Percentiles rank a stretch among this genome's conserved stretches.
Evolutionary conservation across 768 basidiomycete genomes (phyloP).

Genomic region (Boletus subcaerulescens): DNA sequence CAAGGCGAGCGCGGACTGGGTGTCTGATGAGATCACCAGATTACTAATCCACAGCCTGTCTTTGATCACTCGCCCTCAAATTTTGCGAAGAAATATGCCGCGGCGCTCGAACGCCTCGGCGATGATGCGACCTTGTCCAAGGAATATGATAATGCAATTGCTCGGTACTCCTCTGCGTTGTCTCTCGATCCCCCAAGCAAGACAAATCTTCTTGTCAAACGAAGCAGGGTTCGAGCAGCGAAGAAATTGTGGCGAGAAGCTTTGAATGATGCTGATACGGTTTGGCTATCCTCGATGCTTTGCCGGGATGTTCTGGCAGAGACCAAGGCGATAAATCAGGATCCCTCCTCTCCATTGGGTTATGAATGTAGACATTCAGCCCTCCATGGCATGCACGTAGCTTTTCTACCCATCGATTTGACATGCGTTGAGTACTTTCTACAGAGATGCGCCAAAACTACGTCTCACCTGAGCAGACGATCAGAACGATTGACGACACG

Average conservation of each 20-base stretch:
- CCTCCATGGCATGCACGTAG: neutral
- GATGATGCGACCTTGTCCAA: constrained; percentile 6
- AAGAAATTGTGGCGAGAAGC: constrained; percentile 14
- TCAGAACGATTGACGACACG: neutral
- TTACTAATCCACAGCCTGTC: no score
- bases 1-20: no score
- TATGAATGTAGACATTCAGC: neutral
- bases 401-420: no score
- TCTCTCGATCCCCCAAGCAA: constrained; percentile 5
- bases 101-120: constrained; percentile 10
- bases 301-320: no score
- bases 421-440: neutral
- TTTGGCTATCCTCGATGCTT: neutral
- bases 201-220: constrained; percentile 7
- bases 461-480: neutral
- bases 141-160: constrained; percentile 11
- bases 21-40: no score
- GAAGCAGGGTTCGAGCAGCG: constrained; percentile 11
- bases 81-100: constrained; percentile 3
- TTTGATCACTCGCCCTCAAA: neutral
- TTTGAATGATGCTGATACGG: constrained; percentile 11
- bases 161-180: constrained; percentile 13
- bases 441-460: neutral
- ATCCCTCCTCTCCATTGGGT: neutral
- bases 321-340: neutral